phyloP scores from a whole-genome alignment of 768 basidiomycete species.

The Termitomyces bulborhizus region DNA sequence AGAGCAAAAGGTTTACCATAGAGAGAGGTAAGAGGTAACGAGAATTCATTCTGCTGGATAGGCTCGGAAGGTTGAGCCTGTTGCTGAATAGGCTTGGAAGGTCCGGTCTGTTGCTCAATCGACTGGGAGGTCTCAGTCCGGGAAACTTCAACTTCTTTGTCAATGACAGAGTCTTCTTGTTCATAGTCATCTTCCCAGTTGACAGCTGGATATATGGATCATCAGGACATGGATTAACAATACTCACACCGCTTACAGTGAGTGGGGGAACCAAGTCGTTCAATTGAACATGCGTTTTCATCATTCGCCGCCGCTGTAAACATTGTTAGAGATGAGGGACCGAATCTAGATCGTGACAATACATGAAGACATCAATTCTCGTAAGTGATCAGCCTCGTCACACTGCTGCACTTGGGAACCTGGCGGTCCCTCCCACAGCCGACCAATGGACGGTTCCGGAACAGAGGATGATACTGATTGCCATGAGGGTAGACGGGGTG shows the following conservation, averaged over 20 bases:
- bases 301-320: background rate
- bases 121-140: background rate
- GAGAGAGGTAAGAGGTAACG: background rate
- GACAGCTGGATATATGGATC: background rate
- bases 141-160: background rate
- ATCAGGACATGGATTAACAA: background rate
- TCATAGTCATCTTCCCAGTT: constrained; percentile 2
- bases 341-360: background rate
- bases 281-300: background rate
- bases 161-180: background rate
- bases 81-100: background rate
- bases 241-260: background rate
- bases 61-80: background rate
- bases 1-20: background rate
- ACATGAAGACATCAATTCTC: background rate
- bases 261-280: background rate
- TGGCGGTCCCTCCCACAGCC: background rate
- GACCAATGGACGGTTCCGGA: background rate
- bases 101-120: background rate
- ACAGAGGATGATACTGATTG: background rate
- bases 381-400: background rate
- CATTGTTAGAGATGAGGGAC: background rate
- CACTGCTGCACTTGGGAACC: background rate
- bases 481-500: background rate
- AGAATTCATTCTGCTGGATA: background rate